Conservation (phyloP, 495 filamentous ascomycete species). For the Rhizodiscina lignyota region DNA sequence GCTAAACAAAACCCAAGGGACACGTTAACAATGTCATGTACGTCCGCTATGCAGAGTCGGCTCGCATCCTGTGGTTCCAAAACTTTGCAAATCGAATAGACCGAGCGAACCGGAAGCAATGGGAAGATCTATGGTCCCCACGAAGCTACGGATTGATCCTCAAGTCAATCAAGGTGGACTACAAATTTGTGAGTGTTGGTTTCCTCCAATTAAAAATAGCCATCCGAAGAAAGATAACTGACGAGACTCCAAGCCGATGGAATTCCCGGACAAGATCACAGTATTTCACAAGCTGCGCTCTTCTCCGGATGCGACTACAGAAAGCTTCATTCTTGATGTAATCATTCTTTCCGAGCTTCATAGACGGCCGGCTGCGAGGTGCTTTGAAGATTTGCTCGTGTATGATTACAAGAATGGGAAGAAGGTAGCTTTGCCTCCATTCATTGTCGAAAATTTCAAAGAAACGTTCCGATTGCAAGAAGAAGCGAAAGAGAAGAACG, state of each 20-base stretch:
- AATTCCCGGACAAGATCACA: slow-evolving; percentile 70
- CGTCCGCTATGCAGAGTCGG: slow-evolving; percentile 70
- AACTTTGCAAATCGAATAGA: slow-evolving; percentile 61
- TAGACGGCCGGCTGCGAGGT: slow-evolving; percentile 59
- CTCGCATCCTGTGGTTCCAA: slow-evolving; percentile 64
- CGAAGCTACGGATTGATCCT: slow-evolving; percentile 60
- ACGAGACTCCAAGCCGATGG: slow-evolving; percentile 50
- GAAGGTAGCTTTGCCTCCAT: slow-evolving; percentile 44
- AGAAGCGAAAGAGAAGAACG: slow-evolving; percentile 30
- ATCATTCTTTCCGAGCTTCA: slow-evolving; percentile 64
- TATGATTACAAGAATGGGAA: slow-evolving; percentile 59
- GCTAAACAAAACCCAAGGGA: slow-evolving; percentile 22
- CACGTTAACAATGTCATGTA: slow-evolving; percentile 88
- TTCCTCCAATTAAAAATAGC: neutral
- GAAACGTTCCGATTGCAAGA: slow-evolving; percentile 52
- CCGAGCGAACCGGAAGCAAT: slow-evolving; percentile 42
- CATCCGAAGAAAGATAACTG: neutral
- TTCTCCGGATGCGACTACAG: slow-evolving; percentile 28
- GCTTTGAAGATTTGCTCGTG: slow-evolving; percentile 66
- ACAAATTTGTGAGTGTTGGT: slow-evolving; percentile 58
- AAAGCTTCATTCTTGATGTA: slow-evolving; percentile 43
- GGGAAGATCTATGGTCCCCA: slow-evolving; percentile 54
- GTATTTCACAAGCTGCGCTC: slow-evolving; percentile 68
- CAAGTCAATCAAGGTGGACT: slow-evolving; percentile 66
- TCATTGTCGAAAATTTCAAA: slow-evolving; percentile 48